Base-by-base conservation (phyloP, 2,329 filamentous ascomycete species). In the Plenodomus biglobosus region DNA sequence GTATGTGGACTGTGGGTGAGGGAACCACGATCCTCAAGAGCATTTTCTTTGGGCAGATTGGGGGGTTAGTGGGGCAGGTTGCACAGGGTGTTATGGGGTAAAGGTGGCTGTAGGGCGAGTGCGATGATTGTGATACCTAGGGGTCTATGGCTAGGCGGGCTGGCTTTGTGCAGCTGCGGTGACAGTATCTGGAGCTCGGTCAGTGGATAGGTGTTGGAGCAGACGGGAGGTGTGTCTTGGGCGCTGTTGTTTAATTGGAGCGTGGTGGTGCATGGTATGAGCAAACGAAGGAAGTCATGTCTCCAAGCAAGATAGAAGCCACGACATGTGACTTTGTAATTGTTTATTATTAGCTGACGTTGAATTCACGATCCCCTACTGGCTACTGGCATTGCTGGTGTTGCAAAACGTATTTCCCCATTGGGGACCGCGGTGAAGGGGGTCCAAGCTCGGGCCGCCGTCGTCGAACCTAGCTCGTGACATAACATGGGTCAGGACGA, bases 1-100 rank as follows among this genome's bases (percentile, higher is more conserved):
- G 90, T 0, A 83, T 90, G 55, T 95, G 89, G 90, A 82, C 82
- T n/a, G 84, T 86, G 65, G 79, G 83, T 32, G 88, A 92, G 77
- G 88, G 88, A 2, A 89, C 92, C 75, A 79, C 78, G 8, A 82
- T 94, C 22, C 80, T 95, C 58, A 84, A 85, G 72, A 87, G 88
- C 2, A 81, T 95, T 24, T 75, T 95, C 53, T 95, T 95, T 72
- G 82, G 85, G 17, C 82, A 90, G 72, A 77, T 89, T 55, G 87
- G 81, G 1, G 86, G 82, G 2, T 78, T 42, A 81, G 83, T 58
- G 52, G 73, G 65, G 52, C 69, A 61, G 58, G 61, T 63, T 50
- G 69, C 57, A 49, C 66, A 67, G 55, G 68, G 56, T 34, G 66
- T 72, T 30, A 53, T 68, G 49, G 59, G 56, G 38, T 24, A 21